These are phyloP conservation scores for Halophytophthora polymorphica DNA, from an alignment of 352 stramenopile species.

Conservation along the genomic window DNA sequence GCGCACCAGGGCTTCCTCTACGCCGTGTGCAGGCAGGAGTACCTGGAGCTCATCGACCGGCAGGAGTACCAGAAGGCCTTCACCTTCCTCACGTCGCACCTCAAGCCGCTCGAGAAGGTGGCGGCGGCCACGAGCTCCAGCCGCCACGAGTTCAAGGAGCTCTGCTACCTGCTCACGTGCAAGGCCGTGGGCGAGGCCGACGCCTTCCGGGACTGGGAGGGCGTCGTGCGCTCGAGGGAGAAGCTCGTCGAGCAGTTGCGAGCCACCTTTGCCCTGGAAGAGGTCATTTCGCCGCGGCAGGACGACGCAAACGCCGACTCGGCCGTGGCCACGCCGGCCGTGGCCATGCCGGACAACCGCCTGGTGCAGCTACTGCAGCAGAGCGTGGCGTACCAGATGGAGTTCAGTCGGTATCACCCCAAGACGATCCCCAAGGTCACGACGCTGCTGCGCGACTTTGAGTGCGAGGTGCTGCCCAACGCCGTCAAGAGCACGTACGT, in stretches of 20 bases:
- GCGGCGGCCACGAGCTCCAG: constrained; percentile 54
- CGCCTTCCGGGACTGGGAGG: constrained; percentile 83
- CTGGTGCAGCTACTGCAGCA: constrained; percentile 82
- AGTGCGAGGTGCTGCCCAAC: constrained; percentile 85
- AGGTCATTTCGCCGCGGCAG: constrained; percentile 53
- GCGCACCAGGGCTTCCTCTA: constrained; percentile 87
- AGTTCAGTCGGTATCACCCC: constrained; percentile 85
- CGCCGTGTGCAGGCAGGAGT: constrained; percentile 87
- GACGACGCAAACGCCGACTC: constrained; percentile 19
- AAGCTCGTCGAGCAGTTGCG: constrained; percentile 83
- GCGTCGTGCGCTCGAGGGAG: constrained; percentile 71
- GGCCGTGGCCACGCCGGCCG: constrained; percentile 9
- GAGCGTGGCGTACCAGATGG: constrained; percentile 88
- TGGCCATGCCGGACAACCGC: constrained; percentile 69
- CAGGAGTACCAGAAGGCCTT: constrained; percentile 90
- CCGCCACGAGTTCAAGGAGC: constrained; percentile 86
- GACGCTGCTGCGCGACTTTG: constrained; percentile 81
- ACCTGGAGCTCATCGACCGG: constrained; percentile 85
- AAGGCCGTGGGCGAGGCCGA: constrained; percentile 82
- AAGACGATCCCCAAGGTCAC: constrained; percentile 85
- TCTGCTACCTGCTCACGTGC: constrained; percentile 89
- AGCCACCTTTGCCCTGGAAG: constrained; percentile 78
- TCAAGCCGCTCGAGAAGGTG: constrained; percentile 87
- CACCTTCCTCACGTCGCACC: constrained; percentile 86
- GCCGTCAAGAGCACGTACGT: constrained; percentile 84